A percentile compares a stretch with the other conserved stretches of the same genome.
phyloP scores from a whole-genome alignment of 352 stramenopile species.

The Phytopythium litorale region DNA sequence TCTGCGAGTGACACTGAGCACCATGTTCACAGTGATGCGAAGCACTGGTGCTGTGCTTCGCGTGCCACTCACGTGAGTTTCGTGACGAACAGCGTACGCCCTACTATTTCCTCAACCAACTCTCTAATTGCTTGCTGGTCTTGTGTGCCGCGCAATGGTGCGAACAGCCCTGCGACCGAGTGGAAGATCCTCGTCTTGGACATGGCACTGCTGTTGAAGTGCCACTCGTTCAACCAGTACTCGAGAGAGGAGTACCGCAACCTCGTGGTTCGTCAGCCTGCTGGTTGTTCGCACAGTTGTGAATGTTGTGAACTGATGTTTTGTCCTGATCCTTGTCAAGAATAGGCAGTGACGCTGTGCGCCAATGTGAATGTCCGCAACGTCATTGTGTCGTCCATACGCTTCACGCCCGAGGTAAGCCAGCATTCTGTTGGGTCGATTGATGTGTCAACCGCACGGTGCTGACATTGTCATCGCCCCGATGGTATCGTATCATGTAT shows the following conservation, averaged over 20 bases:
- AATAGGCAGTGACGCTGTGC: slow-evolving; percentile 55
- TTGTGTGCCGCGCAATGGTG: not conserved
- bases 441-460: not conserved
- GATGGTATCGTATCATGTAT: not conserved
- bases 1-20: slow-evolving; percentile 67
- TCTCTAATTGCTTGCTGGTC: not conserved
- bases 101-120: no score
- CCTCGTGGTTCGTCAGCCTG: slow-evolving; percentile 38
- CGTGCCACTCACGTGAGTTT: slow-evolving; percentile 41
- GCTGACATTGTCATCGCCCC: not conserved
- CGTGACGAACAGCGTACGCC: not conserved
- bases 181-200: slow-evolving; percentile 72
- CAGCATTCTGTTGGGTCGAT: not conserved
- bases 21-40: slow-evolving; percentile 51
- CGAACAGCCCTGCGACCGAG: slow-evolving; percentile 14
- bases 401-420: slow-evolving; percentile 39
- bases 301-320: not conserved
- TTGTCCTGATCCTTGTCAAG: not conserved
- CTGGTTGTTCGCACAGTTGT: not conserved
- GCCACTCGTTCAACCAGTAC: slow-evolving; percentile 71
- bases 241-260: slow-evolving; percentile 51
- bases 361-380: slow-evolving; percentile 65
- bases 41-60: slow-evolving; percentile 60
- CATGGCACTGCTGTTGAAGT: slow-evolving; percentile 51
- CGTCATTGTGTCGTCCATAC: slow-evolving; percentile 47